Conservation (phyloP, 768 basidiomycete species). For the Macrolepiota fuliginosa region DNA sequence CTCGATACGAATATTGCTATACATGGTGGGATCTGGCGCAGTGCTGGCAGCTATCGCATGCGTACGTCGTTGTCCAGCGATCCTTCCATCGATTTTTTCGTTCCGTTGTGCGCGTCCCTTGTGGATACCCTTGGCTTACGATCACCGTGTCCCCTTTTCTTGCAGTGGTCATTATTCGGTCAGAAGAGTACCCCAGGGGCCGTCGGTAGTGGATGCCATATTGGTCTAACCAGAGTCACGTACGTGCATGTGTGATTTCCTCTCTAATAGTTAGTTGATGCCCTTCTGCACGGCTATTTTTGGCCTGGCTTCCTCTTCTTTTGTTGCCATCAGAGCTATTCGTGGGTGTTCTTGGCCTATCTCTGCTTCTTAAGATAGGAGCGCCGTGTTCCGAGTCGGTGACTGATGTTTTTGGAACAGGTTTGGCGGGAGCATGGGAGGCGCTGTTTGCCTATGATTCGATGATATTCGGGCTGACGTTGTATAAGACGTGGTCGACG, state of each 20-base stretch:
- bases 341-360: slow-evolving; percentile 9
- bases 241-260: slow-evolving; percentile 16
- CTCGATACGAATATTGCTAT: slow-evolving; percentile 33
- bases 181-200: slow-evolving; percentile 28
- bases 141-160: background rate
- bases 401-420: slow-evolving; percentile 16
- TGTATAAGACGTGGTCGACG: slow-evolving; percentile 42
- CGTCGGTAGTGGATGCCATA: slow-evolving; percentile 31
- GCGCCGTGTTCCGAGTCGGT: background rate
- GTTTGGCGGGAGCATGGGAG: slow-evolving; percentile 44
- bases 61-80: slow-evolving; percentile 27
- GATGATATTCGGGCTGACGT: slow-evolving; percentile 43
- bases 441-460: slow-evolving; percentile 48
- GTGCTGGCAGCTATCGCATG: slow-evolving; percentile 28
- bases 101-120: too few species aligned
- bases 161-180: slow-evolving; percentile 43
- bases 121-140: background rate
- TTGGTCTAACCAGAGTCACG: slow-evolving; percentile 28
- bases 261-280: background rate
- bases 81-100: too few species aligned
- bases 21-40: slow-evolving; percentile 30
- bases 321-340: background rate
- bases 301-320: background rate
- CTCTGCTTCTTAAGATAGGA: background rate
- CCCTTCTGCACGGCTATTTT: too few species aligned